These are phyloP conservation scores for Cadophora luteo-olivacea DNA, from an alignment of 2,329 filamentous ascomycete species.

Conservation along the genomic window DNA sequence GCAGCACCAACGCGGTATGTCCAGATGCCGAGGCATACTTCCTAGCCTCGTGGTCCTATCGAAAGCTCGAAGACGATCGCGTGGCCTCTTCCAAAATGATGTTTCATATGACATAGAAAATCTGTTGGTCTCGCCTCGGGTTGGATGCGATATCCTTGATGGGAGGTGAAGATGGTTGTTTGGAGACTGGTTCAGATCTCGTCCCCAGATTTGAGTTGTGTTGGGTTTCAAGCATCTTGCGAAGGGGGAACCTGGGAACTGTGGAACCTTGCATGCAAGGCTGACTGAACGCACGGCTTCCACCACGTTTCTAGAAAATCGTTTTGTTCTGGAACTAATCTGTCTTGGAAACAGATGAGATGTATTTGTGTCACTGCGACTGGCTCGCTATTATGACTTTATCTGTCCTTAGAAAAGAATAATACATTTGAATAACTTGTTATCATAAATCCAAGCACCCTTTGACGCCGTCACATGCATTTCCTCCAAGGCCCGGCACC, in stretches of 20 bases:
- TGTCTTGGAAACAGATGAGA: neutral
- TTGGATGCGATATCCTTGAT: conserved; percentile 8
- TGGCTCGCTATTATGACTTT: neutral
- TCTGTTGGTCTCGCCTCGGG: neutral
- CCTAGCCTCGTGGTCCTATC: conserved; percentile 18
- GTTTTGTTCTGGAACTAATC: neutral
- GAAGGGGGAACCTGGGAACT: conserved; percentile 5
- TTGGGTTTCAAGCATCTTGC: conserved; percentile 28
- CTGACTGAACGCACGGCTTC: conserved; percentile 17
- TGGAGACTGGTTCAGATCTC: conserved; percentile 13
- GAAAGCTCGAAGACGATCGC: neutral
- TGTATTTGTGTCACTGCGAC: conserved; percentile 12
- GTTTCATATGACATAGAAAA: neutral
- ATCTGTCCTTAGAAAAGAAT: conserved; percentile 3
- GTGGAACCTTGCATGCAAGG: conserved; percentile 24
- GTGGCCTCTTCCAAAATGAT: neutral
- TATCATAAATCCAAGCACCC: conserved; percentile 8
- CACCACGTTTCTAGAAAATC: neutral
- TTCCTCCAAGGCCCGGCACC: conserved; percentile 13
- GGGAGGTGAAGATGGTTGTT: neutral
- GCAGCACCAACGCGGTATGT: neutral
- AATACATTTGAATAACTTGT: conserved; percentile 20
- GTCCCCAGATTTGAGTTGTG: neutral
- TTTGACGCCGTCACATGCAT: conserved; percentile 29
- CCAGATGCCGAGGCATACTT: conserved; percentile 30